These are phyloP conservation scores for Fusarium tanahbumbuense DNA, from an alignment of 2,329 filamentous ascomycete species.

Conservation along the genomic window DNA sequence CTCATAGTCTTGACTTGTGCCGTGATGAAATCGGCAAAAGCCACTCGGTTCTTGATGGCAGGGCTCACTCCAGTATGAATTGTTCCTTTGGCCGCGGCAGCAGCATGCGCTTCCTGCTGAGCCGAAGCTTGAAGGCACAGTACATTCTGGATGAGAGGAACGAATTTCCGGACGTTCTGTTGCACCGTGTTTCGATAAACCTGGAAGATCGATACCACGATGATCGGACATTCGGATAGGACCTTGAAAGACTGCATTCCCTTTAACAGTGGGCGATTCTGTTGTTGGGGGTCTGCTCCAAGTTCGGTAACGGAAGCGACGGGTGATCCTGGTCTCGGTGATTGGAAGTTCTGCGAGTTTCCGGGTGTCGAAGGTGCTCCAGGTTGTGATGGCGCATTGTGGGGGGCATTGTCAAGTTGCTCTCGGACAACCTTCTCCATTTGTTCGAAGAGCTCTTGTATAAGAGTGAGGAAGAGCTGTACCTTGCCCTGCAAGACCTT, in stretches of 20 bases:
- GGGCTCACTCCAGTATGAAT: slow-evolving; percentile 94
- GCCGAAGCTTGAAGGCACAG: slow-evolving; percentile 90
- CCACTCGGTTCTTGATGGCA: slow-evolving; percentile 90
- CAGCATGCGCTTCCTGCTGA: slow-evolving; percentile 89
- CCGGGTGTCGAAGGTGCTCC: slow-evolving; percentile 75
- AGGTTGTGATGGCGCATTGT: slow-evolving; percentile 62
- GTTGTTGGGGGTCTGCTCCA: slow-evolving; percentile 82
- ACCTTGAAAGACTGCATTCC: slow-evolving; percentile 99
- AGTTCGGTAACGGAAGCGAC: slow-evolving; percentile 85
- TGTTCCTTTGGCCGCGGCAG: slow-evolving; percentile 80
- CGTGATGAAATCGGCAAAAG: slow-evolving; percentile 97
- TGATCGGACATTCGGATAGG: slow-evolving; percentile 96
- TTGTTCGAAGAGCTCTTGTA: slow-evolving; percentile 94
- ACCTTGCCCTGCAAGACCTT: slow-evolving; percentile 83
- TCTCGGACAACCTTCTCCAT: slow-evolving; percentile 96
- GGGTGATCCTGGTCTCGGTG: slow-evolving; percentile 89
- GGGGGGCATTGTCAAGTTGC: slow-evolving; percentile 84
- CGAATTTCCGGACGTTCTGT: slow-evolving; percentile 89
- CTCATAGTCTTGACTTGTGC: slow-evolving; percentile 99
- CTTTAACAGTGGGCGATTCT: slow-evolving; percentile 82
- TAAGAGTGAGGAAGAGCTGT: slow-evolving; percentile 88
- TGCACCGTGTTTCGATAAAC: slow-evolving; percentile 84
- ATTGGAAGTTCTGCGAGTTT: slow-evolving; percentile 80
- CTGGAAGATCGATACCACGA: slow-evolving; percentile 98
- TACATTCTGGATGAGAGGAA: slow-evolving; percentile 92